phyloP scores from a whole-genome alignment of 2,329 filamentous ascomycete genomes.

The Phoma herbarum region DNA sequence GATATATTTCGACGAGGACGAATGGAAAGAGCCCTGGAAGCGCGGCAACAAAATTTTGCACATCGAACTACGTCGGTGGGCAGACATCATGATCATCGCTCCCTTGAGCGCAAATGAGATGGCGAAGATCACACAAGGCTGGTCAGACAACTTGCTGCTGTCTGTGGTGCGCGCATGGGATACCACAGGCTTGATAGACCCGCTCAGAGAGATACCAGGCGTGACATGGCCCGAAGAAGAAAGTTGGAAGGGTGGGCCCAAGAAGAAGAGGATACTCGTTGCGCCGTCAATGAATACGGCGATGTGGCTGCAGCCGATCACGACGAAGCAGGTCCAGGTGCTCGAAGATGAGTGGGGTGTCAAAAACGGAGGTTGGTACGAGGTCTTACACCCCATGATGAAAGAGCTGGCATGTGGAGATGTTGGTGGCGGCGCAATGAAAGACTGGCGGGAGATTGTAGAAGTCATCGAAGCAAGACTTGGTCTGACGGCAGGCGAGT shows the following conservation, averaged over 20 bases:
- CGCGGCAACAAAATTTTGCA: conserved; percentile 84
- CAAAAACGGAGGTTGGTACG: conserved; percentile 63
- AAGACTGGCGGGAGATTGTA: conserved; percentile 80
- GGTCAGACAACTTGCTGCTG: conserved; percentile 77
- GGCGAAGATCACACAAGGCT: conserved; percentile 81
- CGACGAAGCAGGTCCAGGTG: conserved; percentile 72
- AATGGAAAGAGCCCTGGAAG: conserved; percentile 83
- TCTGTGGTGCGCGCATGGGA: conserved; percentile 90
- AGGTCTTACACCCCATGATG: conserved; percentile 75
- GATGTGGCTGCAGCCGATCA: conserved; percentile 90
- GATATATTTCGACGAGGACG: conserved; percentile 83
- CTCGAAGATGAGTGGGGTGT: conserved; percentile 78
- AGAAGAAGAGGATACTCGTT: conserved; percentile 71
- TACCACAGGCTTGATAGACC: conserved; percentile 55
- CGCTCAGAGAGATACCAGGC: conserved; percentile 38
- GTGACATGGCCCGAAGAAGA: conserved; percentile 32
- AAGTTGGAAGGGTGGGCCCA: conserved; percentile 29
- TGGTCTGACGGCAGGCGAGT: conserved; percentile 24
- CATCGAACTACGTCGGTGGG: conserved; percentile 86
- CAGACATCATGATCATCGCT: conserved; percentile 79
- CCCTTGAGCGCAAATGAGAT: conserved; percentile 86
- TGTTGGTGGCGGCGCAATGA: conserved; percentile 83
- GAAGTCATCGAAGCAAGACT: conserved; percentile 62
- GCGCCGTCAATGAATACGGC: conserved; percentile 87
- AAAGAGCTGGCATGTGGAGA: conserved; percentile 88